phyloP scores from a whole-genome alignment of 2,329 filamentous ascomycete genomes.

The Bipolaris oryzae region DNA sequence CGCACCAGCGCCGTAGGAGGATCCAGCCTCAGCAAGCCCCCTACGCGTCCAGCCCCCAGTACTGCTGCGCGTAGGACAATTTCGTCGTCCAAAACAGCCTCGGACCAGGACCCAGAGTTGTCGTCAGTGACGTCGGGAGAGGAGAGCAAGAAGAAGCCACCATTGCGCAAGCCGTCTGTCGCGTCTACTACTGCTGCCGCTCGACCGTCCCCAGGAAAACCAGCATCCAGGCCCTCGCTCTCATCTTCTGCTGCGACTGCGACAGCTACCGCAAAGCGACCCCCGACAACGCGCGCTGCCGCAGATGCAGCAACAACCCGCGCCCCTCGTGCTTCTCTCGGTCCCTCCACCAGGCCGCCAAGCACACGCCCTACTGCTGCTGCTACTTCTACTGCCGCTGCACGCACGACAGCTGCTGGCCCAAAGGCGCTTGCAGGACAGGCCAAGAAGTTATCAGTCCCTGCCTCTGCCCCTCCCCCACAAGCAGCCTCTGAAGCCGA shows the following conservation, averaged over 20 bases:
- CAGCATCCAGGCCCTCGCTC: slow-evolving; percentile 14
- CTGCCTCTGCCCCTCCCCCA: slow-evolving; percentile 21
- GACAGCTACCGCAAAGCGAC: slow-evolving; percentile 36
- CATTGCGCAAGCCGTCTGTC: slow-evolving; percentile 35
- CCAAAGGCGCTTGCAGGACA: slow-evolving; percentile 31
- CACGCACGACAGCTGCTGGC: slow-evolving; percentile 27
- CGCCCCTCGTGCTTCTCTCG: slow-evolving; percentile 39
- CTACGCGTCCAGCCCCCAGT: slow-evolving; percentile 41
- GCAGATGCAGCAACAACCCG: slow-evolving; percentile 31
- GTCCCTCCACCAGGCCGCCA: slow-evolving; percentile 28
- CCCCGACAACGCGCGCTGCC: slow-evolving; percentile 34
- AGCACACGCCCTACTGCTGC: slow-evolving; percentile 35
- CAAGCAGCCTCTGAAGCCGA: slow-evolving; percentile 13
- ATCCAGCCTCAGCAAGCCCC: slow-evolving; percentile 45
- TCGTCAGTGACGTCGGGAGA: slow-evolving; percentile 45
- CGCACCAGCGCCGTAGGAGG: slow-evolving; percentile 36
- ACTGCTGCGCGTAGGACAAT: slow-evolving; percentile 32
- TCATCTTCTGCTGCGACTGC: slow-evolving; percentile 19
- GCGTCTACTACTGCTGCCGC: slow-evolving; percentile 25
- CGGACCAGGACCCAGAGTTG: slow-evolving; percentile 43
- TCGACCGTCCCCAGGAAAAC: slow-evolving; percentile 34
- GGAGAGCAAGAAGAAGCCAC: slow-evolving; percentile 41
- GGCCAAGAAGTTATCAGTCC: slow-evolving; percentile 40
- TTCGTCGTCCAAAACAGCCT: slow-evolving; percentile 27
- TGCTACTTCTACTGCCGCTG: slow-evolving; percentile 27